Percentiles rank a stretch among this genome's conserved stretches.
Conservation (phyloP, 129 eudicot genomes). For the Escallonia herrerae region DNA sequence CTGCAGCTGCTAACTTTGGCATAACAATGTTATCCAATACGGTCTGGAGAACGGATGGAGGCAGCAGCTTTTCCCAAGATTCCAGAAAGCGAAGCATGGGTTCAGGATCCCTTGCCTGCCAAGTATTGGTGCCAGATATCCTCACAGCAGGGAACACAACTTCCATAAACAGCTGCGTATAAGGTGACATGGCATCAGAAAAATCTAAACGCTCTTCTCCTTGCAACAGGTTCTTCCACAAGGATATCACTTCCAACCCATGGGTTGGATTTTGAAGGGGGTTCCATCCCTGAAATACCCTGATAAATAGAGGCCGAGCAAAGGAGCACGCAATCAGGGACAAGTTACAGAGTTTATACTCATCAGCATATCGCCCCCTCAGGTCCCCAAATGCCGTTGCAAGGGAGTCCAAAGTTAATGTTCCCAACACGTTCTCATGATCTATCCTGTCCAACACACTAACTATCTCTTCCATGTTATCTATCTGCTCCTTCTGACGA, state of each 20-base stretch:
- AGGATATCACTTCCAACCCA: conserved; percentile 10
- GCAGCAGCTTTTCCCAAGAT: conserved; percentile 66
- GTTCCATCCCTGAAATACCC: conserved; percentile 13
- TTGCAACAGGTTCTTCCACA: conserved; percentile 20
- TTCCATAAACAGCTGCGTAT: conserved; percentile 21
- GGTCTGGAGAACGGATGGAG: conserved; percentile 54
- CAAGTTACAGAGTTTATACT: conserved; percentile 26
- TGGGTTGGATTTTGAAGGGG: conserved; percentile 20
- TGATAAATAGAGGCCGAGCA: conserved; percentile 20
- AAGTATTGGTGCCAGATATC: conserved; percentile 25
- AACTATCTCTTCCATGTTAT: conserved; percentile 51
- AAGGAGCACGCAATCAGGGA: conserved; percentile 22
- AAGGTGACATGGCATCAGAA: conserved; percentile 17
- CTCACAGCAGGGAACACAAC: conserved; percentile 39
- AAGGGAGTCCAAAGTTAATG: conserved; percentile 57
- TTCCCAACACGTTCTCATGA: conserved; percentile 34
- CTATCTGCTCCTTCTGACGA: conserved; percentile 50
- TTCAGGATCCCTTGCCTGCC: conserved; percentile 39
- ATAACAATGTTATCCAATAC: conserved; percentile 47
- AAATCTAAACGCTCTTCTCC: background rate
- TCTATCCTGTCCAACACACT: conserved; percentile 39
- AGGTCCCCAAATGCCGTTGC: conserved; percentile 47
- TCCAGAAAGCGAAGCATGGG: conserved; percentile 66
- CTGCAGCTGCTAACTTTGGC: conserved; percentile 47
- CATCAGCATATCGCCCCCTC: conserved; percentile 30